Evolutionary conservation across 2,329 filamentous ascomycete species (phyloP).

Genomic region (Phaeoacremonium minimum): DNA sequence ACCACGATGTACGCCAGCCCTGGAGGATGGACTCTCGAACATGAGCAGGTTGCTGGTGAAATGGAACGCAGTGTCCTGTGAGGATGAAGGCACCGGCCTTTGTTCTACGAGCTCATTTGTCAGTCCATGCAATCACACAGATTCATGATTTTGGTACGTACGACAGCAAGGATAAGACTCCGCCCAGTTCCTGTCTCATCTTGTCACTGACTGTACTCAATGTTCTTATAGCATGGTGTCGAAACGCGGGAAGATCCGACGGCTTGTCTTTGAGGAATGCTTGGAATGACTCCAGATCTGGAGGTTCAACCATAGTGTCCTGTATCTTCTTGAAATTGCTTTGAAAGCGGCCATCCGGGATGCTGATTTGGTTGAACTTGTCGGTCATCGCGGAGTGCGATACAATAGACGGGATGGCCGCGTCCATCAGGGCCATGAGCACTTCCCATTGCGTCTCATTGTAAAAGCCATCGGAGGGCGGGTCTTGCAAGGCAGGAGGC

Average conservation of each 20-base stretch:
- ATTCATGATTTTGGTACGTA: no score
- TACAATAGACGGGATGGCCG: constrained; percentile 56
- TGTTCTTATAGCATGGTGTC: no score
- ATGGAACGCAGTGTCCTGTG: constrained; percentile 61
- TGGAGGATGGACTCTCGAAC: constrained; percentile 59
- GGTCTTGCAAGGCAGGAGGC: constrained; percentile 17
- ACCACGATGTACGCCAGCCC: constrained; percentile 55
- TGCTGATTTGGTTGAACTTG: constrained; percentile 32
- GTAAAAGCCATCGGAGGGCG: constrained; percentile 30
- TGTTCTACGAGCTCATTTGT: no score
- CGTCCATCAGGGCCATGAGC: constrained; percentile 50
- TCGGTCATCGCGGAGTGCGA: constrained; percentile 32
- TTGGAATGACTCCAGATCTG: constrained; percentile 37
- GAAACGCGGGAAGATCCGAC: constrained; percentile 48
- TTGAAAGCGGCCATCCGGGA: constrained; percentile 47
- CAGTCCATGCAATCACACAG: no score
- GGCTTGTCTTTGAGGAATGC: constrained; percentile 50
- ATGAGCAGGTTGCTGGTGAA: constrained; percentile 56
- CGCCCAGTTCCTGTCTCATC: constrained; percentile 29
- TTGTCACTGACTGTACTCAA: no score
- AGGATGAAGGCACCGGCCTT: constrained; percentile 59
- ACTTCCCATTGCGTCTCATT: constrained; percentile 48
- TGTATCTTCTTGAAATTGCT: constrained; percentile 33
- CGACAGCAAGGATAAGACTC: constrained; percentile 35
- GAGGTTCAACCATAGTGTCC: constrained; percentile 28